These are phyloP conservation scores for Dendrobium nobile DNA, from an alignment of 106 monocot species.

Conservation along the genomic window DNA sequence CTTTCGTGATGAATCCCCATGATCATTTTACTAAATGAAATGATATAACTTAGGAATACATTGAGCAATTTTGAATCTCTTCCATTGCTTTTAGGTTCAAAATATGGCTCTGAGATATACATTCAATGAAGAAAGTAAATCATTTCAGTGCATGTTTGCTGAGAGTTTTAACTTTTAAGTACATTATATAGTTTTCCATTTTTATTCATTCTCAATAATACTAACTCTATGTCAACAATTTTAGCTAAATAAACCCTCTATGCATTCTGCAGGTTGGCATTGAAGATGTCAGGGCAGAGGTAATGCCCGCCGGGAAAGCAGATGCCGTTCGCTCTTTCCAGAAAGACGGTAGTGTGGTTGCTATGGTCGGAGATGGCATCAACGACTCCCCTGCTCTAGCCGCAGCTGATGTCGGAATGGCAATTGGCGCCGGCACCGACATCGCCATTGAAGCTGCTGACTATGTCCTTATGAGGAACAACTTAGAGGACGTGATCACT, in stretches of 20 bases:
- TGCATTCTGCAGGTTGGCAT: conserved; percentile 54
- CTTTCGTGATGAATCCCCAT: too few species aligned
- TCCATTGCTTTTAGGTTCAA: too few species aligned
- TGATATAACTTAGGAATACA: too few species aligned
- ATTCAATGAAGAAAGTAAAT: not conserved
- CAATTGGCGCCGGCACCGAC: conserved; percentile 89
- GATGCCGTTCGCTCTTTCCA: conserved; percentile 62
- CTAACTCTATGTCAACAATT: not conserved
- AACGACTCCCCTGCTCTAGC: conserved; percentile 94
- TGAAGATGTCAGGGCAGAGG: conserved; percentile 85
- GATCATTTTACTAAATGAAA: too few species aligned
- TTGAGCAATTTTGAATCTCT: too few species aligned
- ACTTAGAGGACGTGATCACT: conserved; percentile 86
- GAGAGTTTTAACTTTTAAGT: too few species aligned
- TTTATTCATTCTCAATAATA: too few species aligned
- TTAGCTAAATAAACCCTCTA: not conserved
- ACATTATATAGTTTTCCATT: too few species aligned
- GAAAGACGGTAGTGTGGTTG: conserved; percentile 55
- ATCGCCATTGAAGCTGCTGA: conserved; percentile 92
- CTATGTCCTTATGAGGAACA: conserved; percentile 81
- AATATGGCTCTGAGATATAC: not conserved
- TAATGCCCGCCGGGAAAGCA: conserved; percentile 84
- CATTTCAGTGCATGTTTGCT: too few species aligned
- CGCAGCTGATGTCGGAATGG: conserved; percentile 89
- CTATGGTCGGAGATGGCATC: conserved; percentile 97